Evolutionary conservation across 2,329 filamentous ascomycete genomes (phyloP), one percentile per base, ranked within the genome.

Genomic region (Cercospora nicotianae): DNA sequence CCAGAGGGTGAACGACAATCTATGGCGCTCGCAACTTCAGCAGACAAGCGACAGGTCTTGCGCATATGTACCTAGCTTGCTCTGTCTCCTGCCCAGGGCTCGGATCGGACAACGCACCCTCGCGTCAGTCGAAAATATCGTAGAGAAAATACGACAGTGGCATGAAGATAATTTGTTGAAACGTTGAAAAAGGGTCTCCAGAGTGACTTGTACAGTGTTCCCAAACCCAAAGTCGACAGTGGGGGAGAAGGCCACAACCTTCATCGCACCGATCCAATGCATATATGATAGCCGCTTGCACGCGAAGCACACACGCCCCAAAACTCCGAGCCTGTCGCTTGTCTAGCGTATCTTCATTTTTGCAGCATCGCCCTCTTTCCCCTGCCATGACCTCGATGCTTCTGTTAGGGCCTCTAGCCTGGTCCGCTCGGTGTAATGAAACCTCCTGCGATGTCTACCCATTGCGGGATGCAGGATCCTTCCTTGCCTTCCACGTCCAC

Each of bases 401-500:
- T 57, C 45, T 51, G 45, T 51, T 51, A 69, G 51, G 61, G 26
- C 57, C 31, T 63, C 69, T 64, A 71, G 26, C 67, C 69, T 13
- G 72, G 72, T 51, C 72, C 73, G 57, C 68, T 69, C 9, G 77
- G 77, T 48, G 77, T 79, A 39, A 79, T 73, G 93, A 94, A 99
- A 68, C 95, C 95, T 74, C 95, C 95, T 59, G 94, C 94, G 74
- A 97, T 93, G 69, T 97, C 93, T 13, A 99, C 95, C 95, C 95
- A 99, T 81, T 99, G 93, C 9, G 92, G 87, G 66, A 97, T 84
- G 81, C 95, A 99, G 73, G 93, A 97, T 69, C 95, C 95, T 79
- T 96, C 92, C 81, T 98, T 99, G 80, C 93, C 94, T 83, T 99
- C 95, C 28, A 99, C 94, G 77, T 99, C 95, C 63, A 94, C 92